Evolutionary conservation across 331 rosid genomes (phyloP), one percentile per base, ranked within the genome.

Genomic region (Cydonia oblonga): DNA sequence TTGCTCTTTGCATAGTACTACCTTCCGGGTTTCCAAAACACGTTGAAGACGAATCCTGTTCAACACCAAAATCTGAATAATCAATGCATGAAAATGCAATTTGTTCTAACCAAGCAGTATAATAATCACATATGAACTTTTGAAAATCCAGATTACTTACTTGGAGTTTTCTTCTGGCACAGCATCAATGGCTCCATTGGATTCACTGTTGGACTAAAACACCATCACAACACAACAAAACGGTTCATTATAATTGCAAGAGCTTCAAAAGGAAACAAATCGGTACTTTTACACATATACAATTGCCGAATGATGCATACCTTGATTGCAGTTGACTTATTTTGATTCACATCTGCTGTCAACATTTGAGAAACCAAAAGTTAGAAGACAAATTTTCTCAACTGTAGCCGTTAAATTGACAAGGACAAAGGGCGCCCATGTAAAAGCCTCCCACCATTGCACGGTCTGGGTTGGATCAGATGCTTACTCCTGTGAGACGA

Each of bases 1-100:
- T 78, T 95, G 99, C 84, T 95, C 99, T 86, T 89, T 95, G 81
- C 79, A 87, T 23, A 95, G 91, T 72, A 91, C 90, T 11, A 93
- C 92, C 84, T 74, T 95, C 51, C 99, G 93, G 42, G 86, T 89
- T 78, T 91, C 97, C 67, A 95, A 79, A 85, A 95, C 96, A 40
- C 96, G 97, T 71, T 84, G 96, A 83, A 95, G 99, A 59, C 84
- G 87, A 79, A 90, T 77, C 90, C 99, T 95, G 88, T 79, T 75
- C 82, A 85, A 72, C 61, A 79, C 42, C 77, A 62, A 62, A 62
- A 73, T 75, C 79, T 62, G 73, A 86, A 78, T 69, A 80, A 44
- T 79, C 67, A 83, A 52, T 69, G 75, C 74, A 81, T 54, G 52
- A 76, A 66, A 78, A 38, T 75, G 46, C 46, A 66, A 22, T 25